These are phyloP conservation scores for Chalciporus chontae DNA, from an alignment of 768 basidiomycete genomes.

Conservation along the genomic window DNA sequence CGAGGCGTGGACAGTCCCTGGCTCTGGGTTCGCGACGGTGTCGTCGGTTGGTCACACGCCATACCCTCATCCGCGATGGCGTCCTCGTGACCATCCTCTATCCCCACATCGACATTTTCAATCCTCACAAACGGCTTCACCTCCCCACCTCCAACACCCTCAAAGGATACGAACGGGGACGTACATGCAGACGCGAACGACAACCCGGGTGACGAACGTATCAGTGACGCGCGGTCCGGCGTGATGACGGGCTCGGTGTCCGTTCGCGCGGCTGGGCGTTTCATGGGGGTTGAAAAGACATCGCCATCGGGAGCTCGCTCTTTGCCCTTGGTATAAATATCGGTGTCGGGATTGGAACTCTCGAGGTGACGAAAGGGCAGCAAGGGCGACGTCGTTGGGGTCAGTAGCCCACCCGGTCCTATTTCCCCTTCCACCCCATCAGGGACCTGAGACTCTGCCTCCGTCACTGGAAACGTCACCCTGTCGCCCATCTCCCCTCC, in stretches of 20 bases:
- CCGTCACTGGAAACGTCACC: conserved; percentile 11
- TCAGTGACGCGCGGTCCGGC: not conserved
- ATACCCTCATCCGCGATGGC: not conserved
- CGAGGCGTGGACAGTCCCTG: conserved; percentile 1
- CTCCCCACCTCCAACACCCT: not conserved
- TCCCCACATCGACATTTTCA: conserved; percentile 10
- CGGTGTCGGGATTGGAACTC: too few species aligned
- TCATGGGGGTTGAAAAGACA: not conserved
- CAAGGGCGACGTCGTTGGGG: conserved; percentile 26
- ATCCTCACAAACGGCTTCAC: conserved; percentile 16
- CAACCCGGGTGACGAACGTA: not conserved
- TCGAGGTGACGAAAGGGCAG: not conserved
- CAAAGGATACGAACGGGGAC: conserved; percentile 15
- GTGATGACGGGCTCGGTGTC: conserved; percentile 5
- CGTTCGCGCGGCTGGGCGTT: not conserved
- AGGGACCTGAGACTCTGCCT: conserved; percentile 1
- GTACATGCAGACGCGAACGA: conserved; percentile 6
- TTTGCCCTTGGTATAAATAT: conserved; percentile 1
- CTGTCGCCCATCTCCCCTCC: conserved; percentile 32
- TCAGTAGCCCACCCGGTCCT: conserved; percentile 12
- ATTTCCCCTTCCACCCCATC: not conserved
- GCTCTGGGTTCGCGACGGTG: not conserved
- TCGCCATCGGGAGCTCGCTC: conserved; percentile 1
- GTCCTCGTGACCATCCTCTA: not conserved
- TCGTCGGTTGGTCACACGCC: not conserved